Percentiles rank a stretch among this genome's conserved stretches.
These are phyloP conservation scores for Fraxinus angustifolia DNA, from an alignment of 305 asterid species.

Conservation along the genomic window DNA sequence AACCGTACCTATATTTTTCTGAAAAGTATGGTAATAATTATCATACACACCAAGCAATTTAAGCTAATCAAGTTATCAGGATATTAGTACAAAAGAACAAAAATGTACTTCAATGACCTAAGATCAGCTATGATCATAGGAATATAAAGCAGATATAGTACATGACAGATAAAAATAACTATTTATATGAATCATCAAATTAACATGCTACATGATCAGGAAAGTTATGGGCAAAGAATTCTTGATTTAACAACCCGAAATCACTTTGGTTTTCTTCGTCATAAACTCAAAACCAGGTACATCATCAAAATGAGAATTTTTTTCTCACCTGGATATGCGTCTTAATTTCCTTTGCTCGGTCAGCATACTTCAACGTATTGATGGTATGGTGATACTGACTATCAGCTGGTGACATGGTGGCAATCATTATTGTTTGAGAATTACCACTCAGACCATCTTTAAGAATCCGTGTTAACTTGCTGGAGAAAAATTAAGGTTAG, in stretches of 20 bases:
- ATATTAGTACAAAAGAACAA: not conserved
- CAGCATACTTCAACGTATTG: constrained; percentile 90
- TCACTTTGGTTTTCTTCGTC: constrained; percentile 17
- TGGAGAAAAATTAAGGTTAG: constrained; percentile 37
- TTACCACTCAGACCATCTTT: constrained; percentile 97
- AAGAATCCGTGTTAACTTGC: constrained; percentile 95
- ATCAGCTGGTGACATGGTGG: constrained; percentile 87
- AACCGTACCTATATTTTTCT: constrained; percentile 86
- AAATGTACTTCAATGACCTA: constrained; percentile 6
- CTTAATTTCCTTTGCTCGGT: constrained; percentile 91
- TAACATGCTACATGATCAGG: not conserved
- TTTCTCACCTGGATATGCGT: constrained; percentile 85
- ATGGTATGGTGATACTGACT: constrained; percentile 91
- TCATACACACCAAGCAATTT: constrained; percentile 17
- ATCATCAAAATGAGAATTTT: constrained; percentile 14
- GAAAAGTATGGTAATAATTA: constrained; percentile 31
- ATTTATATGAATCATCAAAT: not conserved
- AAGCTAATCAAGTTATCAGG: constrained; percentile 1
- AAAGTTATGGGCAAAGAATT: not conserved
- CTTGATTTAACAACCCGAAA: not conserved
- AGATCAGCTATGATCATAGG: not conserved
- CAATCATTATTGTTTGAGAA: constrained; percentile 92
- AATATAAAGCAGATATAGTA: not conserved
- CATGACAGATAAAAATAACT: not conserved
- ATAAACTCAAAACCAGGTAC: not conserved